Base-by-base conservation (phyloP, 176 grass and related monocot genomes). In the Carex scoparia region DNA sequence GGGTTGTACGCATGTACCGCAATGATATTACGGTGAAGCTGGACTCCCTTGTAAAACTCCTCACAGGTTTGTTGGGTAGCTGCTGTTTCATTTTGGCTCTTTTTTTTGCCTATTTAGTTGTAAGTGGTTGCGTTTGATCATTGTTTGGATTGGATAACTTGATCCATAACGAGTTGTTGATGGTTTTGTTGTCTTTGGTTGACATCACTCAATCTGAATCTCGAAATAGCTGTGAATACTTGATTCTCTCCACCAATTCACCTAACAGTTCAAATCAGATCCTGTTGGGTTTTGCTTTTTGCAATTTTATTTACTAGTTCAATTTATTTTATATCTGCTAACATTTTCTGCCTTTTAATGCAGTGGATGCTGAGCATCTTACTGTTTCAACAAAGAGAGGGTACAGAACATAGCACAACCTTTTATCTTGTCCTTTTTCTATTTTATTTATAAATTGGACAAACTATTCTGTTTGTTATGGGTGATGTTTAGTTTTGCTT, bases 11-110 rank as follows among this genome's bases (percentile, higher is more conserved):
- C 48, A 94, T 99, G 73, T 99, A 88, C 71, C 91, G 93, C 73
- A 93, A 92, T 85, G 89, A 99, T 90, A 84, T 99, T 38, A 95
- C 93, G 71, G 96, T 99, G 63, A 99, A 99, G 65, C 79, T 99
- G 78, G 96, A 99, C 85, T 99, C 93, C 85, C 84, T 95, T 64
- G 90, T 95, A 30, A 99, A 99, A 72, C 89, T 89, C 64, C 87
- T 99, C 42, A 99, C 93, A 95, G 96, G 96, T 98, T 94, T 54
- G 92, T 97, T 84, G 42, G 61, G n/a, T 81, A 69, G 14, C 53
- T 6, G 53, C 23, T 32, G 74, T 79, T 9, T 84, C 10, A 3
- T 28, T 81, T 57, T 58, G 19, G 42, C 53, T 83, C 63, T 64
- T 53, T 64, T 64, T 51, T 67, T 35, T 33, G 27, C 53, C 27